Base-by-base conservation (phyloP, 495 filamentous ascomycete species). In the Penicillium ucsense region DNA sequence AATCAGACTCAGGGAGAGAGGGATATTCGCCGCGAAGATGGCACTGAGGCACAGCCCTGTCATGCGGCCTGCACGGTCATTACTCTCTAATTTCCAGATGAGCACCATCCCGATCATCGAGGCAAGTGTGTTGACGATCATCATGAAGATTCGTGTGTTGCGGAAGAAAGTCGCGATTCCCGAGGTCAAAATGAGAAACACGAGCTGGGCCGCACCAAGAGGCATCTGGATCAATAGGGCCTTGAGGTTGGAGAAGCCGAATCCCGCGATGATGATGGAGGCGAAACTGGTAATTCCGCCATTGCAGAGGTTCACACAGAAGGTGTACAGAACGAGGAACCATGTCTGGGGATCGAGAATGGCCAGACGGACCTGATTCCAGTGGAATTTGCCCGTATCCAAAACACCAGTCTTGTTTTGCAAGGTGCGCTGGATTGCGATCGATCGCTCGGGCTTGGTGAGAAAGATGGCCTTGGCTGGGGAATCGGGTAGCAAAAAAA, bases 321-420 rank as follows among this genome's bases (percentile, higher is more conserved):
- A 54, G 0, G 56, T 66, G 29, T 69, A 71, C 4, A 67, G 35
- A 2, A 69, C 66, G 4, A 71, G 45, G 31, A 65, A 53, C 67
- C 67, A 82, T 2, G 63, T 76, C 50, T 77, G 74, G 0, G 75
- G 77, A 56, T 81, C 66, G 8, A 60, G 59, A 9, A 80, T 51
- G 1, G 75, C 70, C 59, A 77, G 64, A 43, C 57, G 61, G 11
- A 73, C 73, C 35, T 84, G 80, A n/a, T 70, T 59, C 67, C 65
- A 76, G 46, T 73, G 74, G 53, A 81, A 83, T 9, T 67, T 63
- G 20, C 79, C 80, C 9, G 71, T 75, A 32, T 79, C 76, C 31
- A 81, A 63, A 10, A 81, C 77, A 34, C 67, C 66, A 8, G 77
- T 78, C 51, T 82, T 76, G 41, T 83, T 82, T n/a, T 64, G 63